Evolutionary conservation across 441 rosid genomes (phyloP).

Genomic region (Bruguiera hainesii): DNA sequence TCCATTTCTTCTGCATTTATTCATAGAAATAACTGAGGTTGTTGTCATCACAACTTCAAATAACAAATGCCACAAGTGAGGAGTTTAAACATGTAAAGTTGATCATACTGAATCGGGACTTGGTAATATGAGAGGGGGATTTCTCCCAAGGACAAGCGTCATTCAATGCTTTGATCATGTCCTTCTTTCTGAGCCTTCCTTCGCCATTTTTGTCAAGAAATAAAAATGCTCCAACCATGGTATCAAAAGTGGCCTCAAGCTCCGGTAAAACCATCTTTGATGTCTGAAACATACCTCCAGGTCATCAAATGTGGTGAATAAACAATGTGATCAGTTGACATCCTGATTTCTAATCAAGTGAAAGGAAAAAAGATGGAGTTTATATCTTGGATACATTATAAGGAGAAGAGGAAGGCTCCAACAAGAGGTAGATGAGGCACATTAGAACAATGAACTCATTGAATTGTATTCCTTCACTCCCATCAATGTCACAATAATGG

Average conservation of each 20-base stretch:
- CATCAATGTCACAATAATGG: constrained; percentile 70
- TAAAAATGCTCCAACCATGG: constrained; percentile 66
- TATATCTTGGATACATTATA: constrained; percentile 22
- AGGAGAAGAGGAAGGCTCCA: constrained; percentile 43
- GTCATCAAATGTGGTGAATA: constrained; percentile 19
- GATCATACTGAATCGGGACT: constrained; percentile 48
- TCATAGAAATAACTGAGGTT: constrained; percentile 17
- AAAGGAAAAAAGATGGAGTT: constrained; percentile 13
- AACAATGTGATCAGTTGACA: neutral
- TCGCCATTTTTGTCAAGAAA: constrained; percentile 74
- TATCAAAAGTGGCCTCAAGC: constrained; percentile 63
- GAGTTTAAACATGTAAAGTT: constrained; percentile 13
- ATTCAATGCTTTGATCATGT: constrained; percentile 56
- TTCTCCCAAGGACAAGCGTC: constrained; percentile 61
- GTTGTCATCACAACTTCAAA: constrained; percentile 9
- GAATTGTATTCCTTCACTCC: constrained; percentile 71
- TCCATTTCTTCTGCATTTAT: constrained; percentile 80
- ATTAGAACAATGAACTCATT: constrained; percentile 75
- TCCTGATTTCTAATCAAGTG: neutral
- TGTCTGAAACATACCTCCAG: constrained; percentile 29
- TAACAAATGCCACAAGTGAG: neutral
- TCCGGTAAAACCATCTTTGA: constrained; percentile 39
- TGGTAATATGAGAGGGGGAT: constrained; percentile 60
- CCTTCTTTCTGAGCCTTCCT: constrained; percentile 67
- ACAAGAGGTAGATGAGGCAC: constrained; percentile 66